A percentile compares a stretch with the other conserved stretches of the same genome.
These are phyloP conservation scores for Cryptosporidium sp. DNA, from an alignment of 169 alveolate species.

Conservation along the genomic window DNA sequence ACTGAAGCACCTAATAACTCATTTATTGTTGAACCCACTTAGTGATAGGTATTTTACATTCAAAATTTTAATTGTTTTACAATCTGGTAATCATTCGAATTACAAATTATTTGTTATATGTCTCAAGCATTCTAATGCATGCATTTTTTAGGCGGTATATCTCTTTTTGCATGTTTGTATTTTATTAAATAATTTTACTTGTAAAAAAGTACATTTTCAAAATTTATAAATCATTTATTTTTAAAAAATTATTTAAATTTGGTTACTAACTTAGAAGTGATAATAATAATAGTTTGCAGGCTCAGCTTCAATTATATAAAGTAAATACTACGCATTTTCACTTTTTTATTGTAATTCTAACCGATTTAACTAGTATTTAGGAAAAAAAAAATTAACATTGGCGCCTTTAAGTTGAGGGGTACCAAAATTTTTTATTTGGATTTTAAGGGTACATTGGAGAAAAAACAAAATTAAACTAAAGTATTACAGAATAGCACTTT, in stretches of 20 bases:
- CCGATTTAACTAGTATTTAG: neutral
- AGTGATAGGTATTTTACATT: neutral
- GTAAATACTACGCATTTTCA: neutral
- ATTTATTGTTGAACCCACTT: neutral
- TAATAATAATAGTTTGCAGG: neutral
- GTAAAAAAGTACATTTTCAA: neutral
- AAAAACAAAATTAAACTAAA: neutral
- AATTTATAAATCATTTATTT: neutral
- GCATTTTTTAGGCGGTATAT: conserved; percentile 56
- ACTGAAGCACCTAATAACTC: neutral
- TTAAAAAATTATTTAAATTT: neutral
- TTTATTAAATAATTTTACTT: neutral
- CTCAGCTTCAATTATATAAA: neutral
- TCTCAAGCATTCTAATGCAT: conserved; percentile 30
- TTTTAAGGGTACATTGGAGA: neutral
- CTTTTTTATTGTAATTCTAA: neutral
- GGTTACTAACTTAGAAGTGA: neutral
- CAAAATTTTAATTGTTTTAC: neutral
- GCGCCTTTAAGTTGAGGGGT: conserved; percentile 12
- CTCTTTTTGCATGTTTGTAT: conserved; percentile 18
- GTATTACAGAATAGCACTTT: neutral
- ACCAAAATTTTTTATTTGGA: neutral
- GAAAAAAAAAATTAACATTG: neutral
- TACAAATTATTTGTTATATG: neutral
- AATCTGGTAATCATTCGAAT: neutral